These are phyloP conservation scores for Metschnikowia amazonensis DNA, from an alignment of 805 yeast genomes.

Conservation along the genomic window DNA sequence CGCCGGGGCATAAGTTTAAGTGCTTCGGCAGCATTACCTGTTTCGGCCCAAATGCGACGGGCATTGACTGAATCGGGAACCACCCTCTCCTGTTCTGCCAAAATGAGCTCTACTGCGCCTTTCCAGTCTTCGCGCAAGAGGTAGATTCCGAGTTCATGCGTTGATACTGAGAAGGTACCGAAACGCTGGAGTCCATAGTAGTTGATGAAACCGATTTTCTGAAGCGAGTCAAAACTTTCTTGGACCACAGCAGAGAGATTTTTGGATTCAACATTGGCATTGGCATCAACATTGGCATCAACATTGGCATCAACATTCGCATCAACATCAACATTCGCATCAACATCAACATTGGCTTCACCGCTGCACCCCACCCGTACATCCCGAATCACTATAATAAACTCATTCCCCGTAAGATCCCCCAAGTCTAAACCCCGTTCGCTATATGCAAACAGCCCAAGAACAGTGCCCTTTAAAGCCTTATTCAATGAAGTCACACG, in stretches of 20 bases:
- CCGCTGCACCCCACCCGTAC: too few relatives aligned
- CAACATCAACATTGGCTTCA: too few relatives aligned
- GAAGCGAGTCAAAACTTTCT: conserved; percentile 54
- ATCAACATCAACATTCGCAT: too few relatives aligned
- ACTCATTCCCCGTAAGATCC: conserved; percentile 84
- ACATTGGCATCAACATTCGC: too few relatives aligned
- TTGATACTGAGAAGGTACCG: conserved; percentile 91
- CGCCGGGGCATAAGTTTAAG: conserved; percentile 78
- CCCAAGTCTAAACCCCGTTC: conserved; percentile 68
- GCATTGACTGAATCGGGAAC: conserved; percentile 81
- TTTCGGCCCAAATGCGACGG: conserved; percentile 74
- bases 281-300: too few relatives aligned
- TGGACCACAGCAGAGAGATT: conserved; percentile 46
- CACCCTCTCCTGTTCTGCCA: conserved; percentile 82
- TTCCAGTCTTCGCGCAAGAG: conserved; percentile 74
- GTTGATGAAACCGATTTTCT: conserved; percentile 76
- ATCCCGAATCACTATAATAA: conserved; percentile 78
- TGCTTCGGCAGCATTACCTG: conserved; percentile 62
- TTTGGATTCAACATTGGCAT: too few relatives aligned
- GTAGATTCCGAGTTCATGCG: conserved; percentile 78
- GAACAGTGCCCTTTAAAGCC: conserved; percentile 67
- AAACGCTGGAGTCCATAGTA: conserved; percentile 98
- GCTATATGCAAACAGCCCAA: conserved; percentile 75
- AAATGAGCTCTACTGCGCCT: conserved; percentile 69
- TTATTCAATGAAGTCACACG: conserved; percentile 74